Evolutionary conservation across 164 flowering plant species (phyloP).

Genomic region (Saururus chinensis): DNA sequence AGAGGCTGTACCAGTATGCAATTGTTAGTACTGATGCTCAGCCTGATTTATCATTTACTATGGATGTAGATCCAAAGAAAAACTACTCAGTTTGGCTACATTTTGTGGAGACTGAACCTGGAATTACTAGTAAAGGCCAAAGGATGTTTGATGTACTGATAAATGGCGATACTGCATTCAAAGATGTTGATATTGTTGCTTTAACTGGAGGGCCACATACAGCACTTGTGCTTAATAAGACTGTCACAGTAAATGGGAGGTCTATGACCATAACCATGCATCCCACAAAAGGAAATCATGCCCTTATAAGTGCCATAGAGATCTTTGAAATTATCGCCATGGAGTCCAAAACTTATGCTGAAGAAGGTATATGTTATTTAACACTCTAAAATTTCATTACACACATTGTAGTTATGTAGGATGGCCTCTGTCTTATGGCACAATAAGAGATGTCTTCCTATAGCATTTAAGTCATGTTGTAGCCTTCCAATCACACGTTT

Average conservation of each 20-base stretch:
- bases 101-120: slow-evolving; percentile 79
- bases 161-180: slow-evolving; percentile 67
- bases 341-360: slow-evolving; percentile 52
- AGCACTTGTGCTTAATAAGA: slow-evolving; percentile 79
- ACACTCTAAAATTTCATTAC: too few species aligned
- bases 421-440: too few species aligned
- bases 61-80: slow-evolving; percentile 84
- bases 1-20: slow-evolving; percentile 64
- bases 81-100: slow-evolving; percentile 94
- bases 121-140: slow-evolving; percentile 46
- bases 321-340: slow-evolving; percentile 65
- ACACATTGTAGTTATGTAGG: too few species aligned
- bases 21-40: slow-evolving; percentile 53
- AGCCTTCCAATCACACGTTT: too few species aligned
- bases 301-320: slow-evolving; percentile 78
- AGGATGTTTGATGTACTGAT: slow-evolving; percentile 77
- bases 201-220: slow-evolving; percentile 52
- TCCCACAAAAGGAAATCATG: slow-evolving; percentile 56
- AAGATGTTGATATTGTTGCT: slow-evolving; percentile 56
- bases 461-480: too few species aligned
- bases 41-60: slow-evolving; percentile 50
- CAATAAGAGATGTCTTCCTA: too few species aligned
- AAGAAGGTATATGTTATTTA: slow-evolving; percentile 48
- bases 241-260: slow-evolving; percentile 71
- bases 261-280: slow-evolving; percentile 55